Percentiles rank a stretch among this genome's conserved stretches.
phyloP scores from a whole-genome alignment of 371 early-diverging fungal species.

The Gilbertella persicaria region DNA sequence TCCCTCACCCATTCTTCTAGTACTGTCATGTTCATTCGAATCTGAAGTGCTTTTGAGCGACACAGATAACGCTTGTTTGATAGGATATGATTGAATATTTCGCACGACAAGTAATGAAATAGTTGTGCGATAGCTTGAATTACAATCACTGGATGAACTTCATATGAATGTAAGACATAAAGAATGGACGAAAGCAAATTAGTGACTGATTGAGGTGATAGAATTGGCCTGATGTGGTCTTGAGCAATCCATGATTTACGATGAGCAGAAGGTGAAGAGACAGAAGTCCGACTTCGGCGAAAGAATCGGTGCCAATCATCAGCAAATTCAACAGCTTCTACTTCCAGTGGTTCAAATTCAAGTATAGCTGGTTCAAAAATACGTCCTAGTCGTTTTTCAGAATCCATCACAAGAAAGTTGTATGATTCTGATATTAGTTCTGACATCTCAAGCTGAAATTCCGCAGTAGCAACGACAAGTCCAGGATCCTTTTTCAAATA shows the following conservation, averaged over 20 bases:
- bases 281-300: conserved; percentile 6
- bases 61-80: conserved; percentile 71
- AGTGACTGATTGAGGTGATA: conserved; percentile 65
- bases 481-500: conserved; percentile 83
- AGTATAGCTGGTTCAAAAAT: conserved; percentile 74
- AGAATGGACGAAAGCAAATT: conserved; percentile 63
- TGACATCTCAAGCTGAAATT: conserved; percentile 67
- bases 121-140: conserved; percentile 73
- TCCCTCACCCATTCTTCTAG: conserved; percentile 85
- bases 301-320: conserved; percentile 57
- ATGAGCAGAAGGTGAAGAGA: neutral
- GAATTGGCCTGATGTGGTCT: neutral
- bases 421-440: conserved; percentile 79
- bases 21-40: conserved; percentile 79
- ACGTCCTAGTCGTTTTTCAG: conserved; percentile 60
- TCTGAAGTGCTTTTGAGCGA: conserved; percentile 81
- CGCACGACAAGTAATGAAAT: conserved; percentile 72
- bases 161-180: conserved; percentile 57
- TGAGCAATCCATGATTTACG: neutral
- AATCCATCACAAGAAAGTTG: conserved; percentile 61
- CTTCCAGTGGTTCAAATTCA: conserved; percentile 73
- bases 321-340: conserved; percentile 68
- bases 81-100: conserved; percentile 84
- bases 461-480: conserved; percentile 64
- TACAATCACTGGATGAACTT: conserved; percentile 72